Evolutionary conservation across 169 alveolate species (phyloP).

Genomic region (Eimeria falciformis): DNA sequence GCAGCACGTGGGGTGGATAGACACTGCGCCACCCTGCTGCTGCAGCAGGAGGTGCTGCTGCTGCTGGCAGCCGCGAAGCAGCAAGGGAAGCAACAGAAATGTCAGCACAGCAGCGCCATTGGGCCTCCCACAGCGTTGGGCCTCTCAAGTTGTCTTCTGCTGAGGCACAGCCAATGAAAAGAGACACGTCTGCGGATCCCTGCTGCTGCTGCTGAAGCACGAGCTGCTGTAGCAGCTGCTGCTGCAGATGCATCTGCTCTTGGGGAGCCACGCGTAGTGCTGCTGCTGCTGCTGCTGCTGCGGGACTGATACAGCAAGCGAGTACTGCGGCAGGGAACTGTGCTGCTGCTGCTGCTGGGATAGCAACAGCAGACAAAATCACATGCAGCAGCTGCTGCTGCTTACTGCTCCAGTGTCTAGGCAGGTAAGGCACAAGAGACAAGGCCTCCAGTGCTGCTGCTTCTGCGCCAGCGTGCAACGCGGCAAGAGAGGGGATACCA

Average conservation of each 20-base stretch:
- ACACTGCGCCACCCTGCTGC: constrained; percentile 45
- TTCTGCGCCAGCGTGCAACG: constrained; percentile 22
- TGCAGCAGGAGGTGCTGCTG: constrained; percentile 16
- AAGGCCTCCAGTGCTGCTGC: constrained; percentile 56
- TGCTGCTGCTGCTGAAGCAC: constrained; percentile 60
- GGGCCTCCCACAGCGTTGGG: constrained; percentile 54
- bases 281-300: constrained; percentile 57
- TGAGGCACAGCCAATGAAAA: constrained; percentile 35
- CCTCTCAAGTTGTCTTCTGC: constrained; percentile 30
- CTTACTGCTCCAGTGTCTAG: constrained; percentile 24
- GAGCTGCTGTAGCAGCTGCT: constrained; percentile 37
- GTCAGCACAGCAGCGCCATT: constrained; percentile 62
- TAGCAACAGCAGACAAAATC: constrained; percentile 1
- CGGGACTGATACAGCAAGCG: constrained; percentile 65
- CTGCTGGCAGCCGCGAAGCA: constrained; percentile 42
- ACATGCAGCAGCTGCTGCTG: constrained; percentile 48
- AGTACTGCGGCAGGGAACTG: constrained; percentile 35
- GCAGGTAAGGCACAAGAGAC: constrained; percentile 34
- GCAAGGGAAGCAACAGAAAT: constrained; percentile 20
- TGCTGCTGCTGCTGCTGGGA: not conserved
- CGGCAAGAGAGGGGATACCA: not conserved
- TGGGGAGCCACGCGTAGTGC: constrained; percentile 42
- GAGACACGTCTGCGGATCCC: constrained; percentile 46
- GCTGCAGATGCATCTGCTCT: constrained; percentile 61
- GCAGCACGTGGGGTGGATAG: constrained; percentile 47